Conservation (phyloP, 768 basidiomycete species). For the Ephemerocybe angulata region DNA sequence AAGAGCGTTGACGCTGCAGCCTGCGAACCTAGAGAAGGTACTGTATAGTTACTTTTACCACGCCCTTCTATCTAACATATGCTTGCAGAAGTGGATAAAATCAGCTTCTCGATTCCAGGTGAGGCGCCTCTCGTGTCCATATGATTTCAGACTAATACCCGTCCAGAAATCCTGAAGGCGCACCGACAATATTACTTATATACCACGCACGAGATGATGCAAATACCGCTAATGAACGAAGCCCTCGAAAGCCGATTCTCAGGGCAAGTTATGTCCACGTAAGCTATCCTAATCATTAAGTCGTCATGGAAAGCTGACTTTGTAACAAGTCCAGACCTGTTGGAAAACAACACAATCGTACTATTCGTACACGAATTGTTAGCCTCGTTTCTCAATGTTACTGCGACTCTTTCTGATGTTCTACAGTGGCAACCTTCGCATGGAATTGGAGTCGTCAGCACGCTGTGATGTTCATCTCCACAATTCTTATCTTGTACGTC, state of each 20-base stretch:
- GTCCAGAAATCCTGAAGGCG: constrained; percentile 76
- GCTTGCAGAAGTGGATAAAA: constrained; percentile 53
- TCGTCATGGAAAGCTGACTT: constrained; percentile 4
- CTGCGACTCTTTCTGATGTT: neutral
- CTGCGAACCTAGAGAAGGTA: constrained; percentile 81
- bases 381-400: constrained; percentile 25
- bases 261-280: constrained; percentile 90
- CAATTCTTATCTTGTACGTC: constrained; percentile 75
- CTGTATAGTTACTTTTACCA: neutral
- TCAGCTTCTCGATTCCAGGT: constrained; percentile 70
- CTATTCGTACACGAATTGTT: constrained; percentile 96
- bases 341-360: constrained; percentile 72
- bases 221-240: constrained; percentile 68
- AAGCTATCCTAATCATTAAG: constrained; percentile 28
- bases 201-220: constrained; percentile 71
- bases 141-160: neutral
- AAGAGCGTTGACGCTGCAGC: constrained; percentile 77
- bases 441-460: constrained; percentile 72
- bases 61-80: neutral
- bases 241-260: constrained; percentile 71
- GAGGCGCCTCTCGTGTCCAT: constrained; percentile 1
- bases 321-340: constrained; percentile 64
- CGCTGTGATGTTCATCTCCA: constrained; percentile 75
- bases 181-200: constrained; percentile 85
- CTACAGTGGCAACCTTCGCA: constrained; percentile 83